Base-by-base conservation (phyloP, 805 yeast genomes). In the Cyberlindnera veronae region DNA sequence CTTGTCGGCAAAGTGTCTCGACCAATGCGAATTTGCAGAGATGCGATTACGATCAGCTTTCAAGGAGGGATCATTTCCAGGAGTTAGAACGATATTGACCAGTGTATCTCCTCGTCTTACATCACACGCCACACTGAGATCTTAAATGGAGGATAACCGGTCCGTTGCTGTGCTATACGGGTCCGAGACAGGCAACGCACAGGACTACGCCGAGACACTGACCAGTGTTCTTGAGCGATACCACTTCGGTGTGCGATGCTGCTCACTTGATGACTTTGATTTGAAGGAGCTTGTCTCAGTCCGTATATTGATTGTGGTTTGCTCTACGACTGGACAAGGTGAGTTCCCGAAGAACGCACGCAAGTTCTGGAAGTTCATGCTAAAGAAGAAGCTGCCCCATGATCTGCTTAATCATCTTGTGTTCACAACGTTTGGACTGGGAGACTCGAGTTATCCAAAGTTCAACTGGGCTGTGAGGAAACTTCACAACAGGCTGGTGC, bases 241-340 rank as follows among this genome's bases (percentile, higher is more conserved):
- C 36, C 74, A 75, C 50, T 71, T 76, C 50, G 62, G 54, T 34
- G 75, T 81, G 13, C 62, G 46, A 2, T 63, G 83, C 4, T 62
- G 70, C 9, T 59, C 83, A 0, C 57, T 87, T 46, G 85, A 84
- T 50, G 81, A 77, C 32, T 77, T 76, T 54, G 76, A 79, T 42
- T 60, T 81, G 32, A 72, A 69, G 49, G 68, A 68, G 40, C 63
- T 86, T 36, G 64, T 76, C 5, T 68, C 77, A 4, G 71, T 78
- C 13, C 53, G 64, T 6, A 61, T 63, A 21, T 66, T 77, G 38
- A 67, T 81, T 17, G 69, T 82, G 0, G 58, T 91, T 3, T 84
- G 95, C 57, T 81, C 96, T 1, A 91, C 99, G 0, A 84, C 95
- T 2, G 98, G 99, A 7, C 97, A 91, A 61, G 99, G 99, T 20